A percentile compares a stretch with the other conserved stretches of the same genome.
These are phyloP conservation scores for Candida patagonica DNA, from an alignment of 805 yeast genomes.

Conservation along the genomic window DNA sequence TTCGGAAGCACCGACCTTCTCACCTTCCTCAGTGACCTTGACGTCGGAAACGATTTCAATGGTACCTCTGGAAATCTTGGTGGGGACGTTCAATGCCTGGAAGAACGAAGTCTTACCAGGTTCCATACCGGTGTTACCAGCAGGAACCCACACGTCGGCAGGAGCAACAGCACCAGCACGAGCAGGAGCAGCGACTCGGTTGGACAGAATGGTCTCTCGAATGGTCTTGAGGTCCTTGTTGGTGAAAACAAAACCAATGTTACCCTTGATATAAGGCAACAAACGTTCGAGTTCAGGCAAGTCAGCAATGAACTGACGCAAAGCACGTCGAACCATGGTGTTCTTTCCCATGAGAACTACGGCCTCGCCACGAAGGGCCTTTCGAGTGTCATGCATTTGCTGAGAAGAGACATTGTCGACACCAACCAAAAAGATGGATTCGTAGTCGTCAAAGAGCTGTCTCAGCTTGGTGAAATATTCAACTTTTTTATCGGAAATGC, in stretches of 20 bases:
- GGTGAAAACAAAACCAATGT: conserved; percentile 99
- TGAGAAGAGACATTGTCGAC: conserved; percentile 99
- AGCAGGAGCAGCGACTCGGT: conserved; percentile 99
- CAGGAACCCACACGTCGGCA: conserved; percentile 93
- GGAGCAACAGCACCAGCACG: conserved; percentile 99
- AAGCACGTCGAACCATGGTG: conserved; percentile 99
- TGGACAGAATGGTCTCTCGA: conserved; percentile 79
- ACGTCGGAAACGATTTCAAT: conserved; percentile 98
- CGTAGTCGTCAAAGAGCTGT: conserved; percentile 91
- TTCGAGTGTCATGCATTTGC: conserved; percentile 99
- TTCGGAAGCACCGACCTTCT: conserved; percentile 97
- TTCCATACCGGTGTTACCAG: conserved; percentile 99
- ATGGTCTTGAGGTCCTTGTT: conserved; percentile 85
- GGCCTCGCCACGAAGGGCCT: conserved; percentile 88
- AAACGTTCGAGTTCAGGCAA: conserved; percentile 94
- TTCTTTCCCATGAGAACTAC: conserved; percentile 99
- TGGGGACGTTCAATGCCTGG: conserved; percentile 99
- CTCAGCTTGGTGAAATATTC: conserved; percentile 94
- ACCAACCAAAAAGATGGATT: conserved; percentile 97
- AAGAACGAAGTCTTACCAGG: conserved; percentile 99
- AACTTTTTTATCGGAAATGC: conserved; percentile 93
- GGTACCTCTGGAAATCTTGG: conserved; percentile 99
- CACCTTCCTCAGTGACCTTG: conserved; percentile 80
- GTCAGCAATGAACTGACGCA: conserved; percentile 90
- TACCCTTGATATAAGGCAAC: conserved; percentile 92